Base-by-base conservation (phyloP, 805 yeast genomes). In the Grigorovia jiainica region DNA sequence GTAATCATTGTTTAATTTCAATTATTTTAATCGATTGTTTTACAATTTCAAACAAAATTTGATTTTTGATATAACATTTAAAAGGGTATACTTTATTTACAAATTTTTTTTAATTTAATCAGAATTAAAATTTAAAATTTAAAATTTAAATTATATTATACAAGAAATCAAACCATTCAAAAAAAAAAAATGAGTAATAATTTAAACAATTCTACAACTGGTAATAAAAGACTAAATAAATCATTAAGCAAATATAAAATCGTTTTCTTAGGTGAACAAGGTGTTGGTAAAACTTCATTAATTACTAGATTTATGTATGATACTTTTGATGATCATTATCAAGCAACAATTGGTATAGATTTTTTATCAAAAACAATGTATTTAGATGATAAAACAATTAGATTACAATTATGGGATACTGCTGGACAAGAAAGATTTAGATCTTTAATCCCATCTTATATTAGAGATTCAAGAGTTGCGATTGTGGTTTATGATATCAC, bases 251-350 rank as follows among this genome's bases (percentile, higher is more conserved):
- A 84, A 61, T 82, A 80, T 61, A 90, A 92, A 66, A 85, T 90
- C 43, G 97, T 90, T 29, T 92, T 90, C 61, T 71, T 90, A 30
- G 98, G 98, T n/a, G 98, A 90, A 62, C 86, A 92, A 57, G 83
- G 82, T 70, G 97, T 90, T 33, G 98, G 98, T 34, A 90, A 90
- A 61, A 90, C 98, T 5, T 90, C 97, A 2, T 73, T 90, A 47
- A 86, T 90, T 51, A 89, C 97, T n/a, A 72, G 97, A 50, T 90
- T 92, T 67, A 90, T 90, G 97, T 90, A 90, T 61, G 97, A 92
- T 60, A 83, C 95, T 16, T 90, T 90, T 62, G 97, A 90, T 62
- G 90, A 92, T 31, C 95, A 89, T 59, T 92, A 92, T 60, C 64
- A 76, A 66, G 97, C 98, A 15, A 90, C 98, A 0, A 87, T 92